Percentiles rank a stretch among this genome's conserved stretches.
Conservation (phyloP, 345 rosid genomes). For the Eucalyptus pauciflora region DNA sequence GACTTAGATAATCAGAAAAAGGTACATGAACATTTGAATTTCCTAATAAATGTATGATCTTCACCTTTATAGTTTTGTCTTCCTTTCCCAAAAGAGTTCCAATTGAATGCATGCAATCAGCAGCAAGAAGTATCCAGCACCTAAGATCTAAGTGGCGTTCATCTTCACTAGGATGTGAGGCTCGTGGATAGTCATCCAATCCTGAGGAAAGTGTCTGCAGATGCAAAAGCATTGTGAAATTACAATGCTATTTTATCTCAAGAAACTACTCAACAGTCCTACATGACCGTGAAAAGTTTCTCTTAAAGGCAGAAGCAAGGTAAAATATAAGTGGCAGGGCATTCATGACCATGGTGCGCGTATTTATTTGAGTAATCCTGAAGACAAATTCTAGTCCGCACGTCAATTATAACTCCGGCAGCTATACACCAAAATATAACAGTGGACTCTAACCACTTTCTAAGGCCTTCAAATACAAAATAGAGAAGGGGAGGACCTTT, state of each 20-base stretch:
- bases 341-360: not conserved
- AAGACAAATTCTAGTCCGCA: not conserved
- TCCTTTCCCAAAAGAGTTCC: constrained; percentile 27
- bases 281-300: not conserved
- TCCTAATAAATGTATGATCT: not conserved
- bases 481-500: constrained; percentile 30
- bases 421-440: not conserved
- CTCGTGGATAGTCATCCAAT: constrained; percentile 90
- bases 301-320: not conserved
- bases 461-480: not conserved
- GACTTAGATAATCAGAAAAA: not conserved
- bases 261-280: not conserved
- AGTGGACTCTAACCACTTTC: not conserved
- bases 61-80: constrained; percentile 28
- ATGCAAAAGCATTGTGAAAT: constrained; percentile 6
- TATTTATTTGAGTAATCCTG: not conserved
- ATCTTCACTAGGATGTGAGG: constrained; percentile 85
- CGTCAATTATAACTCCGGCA: not conserved
- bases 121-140: constrained; percentile 96
- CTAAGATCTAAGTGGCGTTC: constrained; percentile 93
- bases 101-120: constrained; percentile 77
- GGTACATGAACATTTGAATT: not conserved
- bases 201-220: constrained; percentile 72
- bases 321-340: not conserved
- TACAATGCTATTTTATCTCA: not conserved